phyloP scores from a whole-genome alignment of 2,329 filamentous ascomycete genomes.

The Nothopassalora personata region DNA sequence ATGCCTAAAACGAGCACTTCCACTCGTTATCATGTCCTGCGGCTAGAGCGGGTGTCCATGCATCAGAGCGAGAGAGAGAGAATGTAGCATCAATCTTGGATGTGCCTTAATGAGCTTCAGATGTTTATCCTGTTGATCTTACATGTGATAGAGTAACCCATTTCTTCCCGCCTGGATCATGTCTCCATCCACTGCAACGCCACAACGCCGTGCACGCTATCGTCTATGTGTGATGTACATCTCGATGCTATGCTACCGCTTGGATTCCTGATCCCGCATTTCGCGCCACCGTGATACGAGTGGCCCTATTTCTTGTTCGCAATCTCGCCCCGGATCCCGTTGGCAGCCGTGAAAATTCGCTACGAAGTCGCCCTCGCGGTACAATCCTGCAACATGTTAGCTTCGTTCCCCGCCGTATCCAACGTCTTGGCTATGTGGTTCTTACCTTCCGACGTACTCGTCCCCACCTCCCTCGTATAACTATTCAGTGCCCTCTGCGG shows the following conservation, averaged over 20 bases:
- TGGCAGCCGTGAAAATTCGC: slow-evolving; percentile 73
- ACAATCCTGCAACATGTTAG: slow-evolving; percentile 44
- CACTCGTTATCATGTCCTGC: neutral
- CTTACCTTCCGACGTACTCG: slow-evolving; percentile 24
- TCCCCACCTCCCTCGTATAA: slow-evolving; percentile 53
- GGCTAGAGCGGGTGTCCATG: neutral
- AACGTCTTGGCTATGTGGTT: neutral
- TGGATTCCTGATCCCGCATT: slow-evolving; percentile 27
- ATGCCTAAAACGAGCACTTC: neutral
- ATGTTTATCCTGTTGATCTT: neutral
- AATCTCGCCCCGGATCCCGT: slow-evolving; percentile 50
- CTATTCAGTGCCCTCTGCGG: slow-evolving; percentile 79
- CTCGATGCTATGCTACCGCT: slow-evolving; percentile 4
- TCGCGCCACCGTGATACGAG: slow-evolving; percentile 39
- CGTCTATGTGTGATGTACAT: neutral
- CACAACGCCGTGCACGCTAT: neutral
- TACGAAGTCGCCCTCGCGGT: slow-evolving; percentile 78
- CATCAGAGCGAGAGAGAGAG: neutral
- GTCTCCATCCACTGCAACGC: neutral
- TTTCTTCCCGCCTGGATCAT: neutral
- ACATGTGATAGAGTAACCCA: neutral
- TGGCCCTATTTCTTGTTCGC: slow-evolving; percentile 61
- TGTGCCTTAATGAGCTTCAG: neutral
- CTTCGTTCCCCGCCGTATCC: slow-evolving; percentile 6
- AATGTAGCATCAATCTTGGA: neutral